phyloP scores from a whole-genome alignment of 805 yeast genomes.

The Candida pseudoglaebosa region DNA sequence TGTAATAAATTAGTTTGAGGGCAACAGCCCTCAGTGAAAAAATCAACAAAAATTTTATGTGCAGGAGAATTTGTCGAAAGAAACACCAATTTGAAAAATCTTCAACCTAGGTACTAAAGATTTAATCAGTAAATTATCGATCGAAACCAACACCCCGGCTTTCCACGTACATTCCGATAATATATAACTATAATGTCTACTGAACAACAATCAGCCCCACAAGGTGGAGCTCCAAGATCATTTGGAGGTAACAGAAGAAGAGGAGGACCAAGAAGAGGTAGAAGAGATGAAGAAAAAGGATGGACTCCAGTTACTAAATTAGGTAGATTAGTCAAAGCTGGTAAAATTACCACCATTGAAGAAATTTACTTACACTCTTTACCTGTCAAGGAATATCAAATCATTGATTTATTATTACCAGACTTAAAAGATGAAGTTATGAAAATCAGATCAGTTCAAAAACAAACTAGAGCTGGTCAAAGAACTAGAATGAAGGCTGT shows the following conservation, averaged over 20 bases:
- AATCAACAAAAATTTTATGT: no score
- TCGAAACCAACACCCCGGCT: slow-evolving; percentile 69
- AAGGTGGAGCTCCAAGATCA: slow-evolving; percentile 37
- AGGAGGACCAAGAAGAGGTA: slow-evolving; percentile 54
- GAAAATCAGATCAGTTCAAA: slow-evolving; percentile 99
- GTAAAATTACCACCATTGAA: slow-evolving; percentile 93
- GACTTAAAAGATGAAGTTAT: slow-evolving; percentile 96
- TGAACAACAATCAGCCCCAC: slow-evolving; percentile 28
- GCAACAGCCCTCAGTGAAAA: no score
- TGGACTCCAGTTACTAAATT: slow-evolving; percentile 99
- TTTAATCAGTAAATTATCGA: slow-evolving; percentile 41
- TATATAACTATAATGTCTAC: slow-evolving; percentile 41
- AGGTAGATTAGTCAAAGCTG: slow-evolving; percentile 99
- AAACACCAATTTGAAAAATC: no score
- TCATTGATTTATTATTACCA: slow-evolving; percentile 95
- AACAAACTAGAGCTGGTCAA: slow-evolving; percentile 99
- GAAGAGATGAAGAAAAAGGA: slow-evolving; percentile 93
- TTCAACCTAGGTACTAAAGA: no score
- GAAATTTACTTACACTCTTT: slow-evolving; percentile 99
- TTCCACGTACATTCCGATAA: slow-evolving; percentile 71
- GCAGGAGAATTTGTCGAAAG: no score
- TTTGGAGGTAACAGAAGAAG: slow-evolving; percentile 60
- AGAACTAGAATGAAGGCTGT: slow-evolving; percentile 99
- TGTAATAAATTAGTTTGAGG: no score
- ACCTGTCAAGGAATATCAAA: slow-evolving; percentile 99